Evolutionary conservation across 2,329 filamentous ascomycete species (phyloP).

Genomic region (Scedosporium dehoogii): DNA sequence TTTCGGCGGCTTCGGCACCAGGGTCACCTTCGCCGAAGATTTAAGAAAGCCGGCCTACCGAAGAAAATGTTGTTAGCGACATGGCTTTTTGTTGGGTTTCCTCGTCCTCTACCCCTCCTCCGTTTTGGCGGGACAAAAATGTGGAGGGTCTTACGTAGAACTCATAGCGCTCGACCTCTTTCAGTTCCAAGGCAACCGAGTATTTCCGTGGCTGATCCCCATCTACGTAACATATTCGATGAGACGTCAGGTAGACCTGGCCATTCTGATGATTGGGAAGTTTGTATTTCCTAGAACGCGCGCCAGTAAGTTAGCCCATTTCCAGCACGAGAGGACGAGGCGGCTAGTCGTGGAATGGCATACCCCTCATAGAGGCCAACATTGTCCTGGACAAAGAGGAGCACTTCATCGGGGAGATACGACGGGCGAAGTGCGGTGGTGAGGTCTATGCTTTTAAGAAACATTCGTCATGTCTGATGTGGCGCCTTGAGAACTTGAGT

Average conservation of each 20-base stretch:
- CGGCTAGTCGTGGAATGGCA: slow-evolving; percentile 18
- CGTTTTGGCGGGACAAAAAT: slow-evolving; percentile 3
- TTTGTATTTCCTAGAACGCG: slow-evolving; percentile 70
- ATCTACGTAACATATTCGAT: slow-evolving; percentile 92
- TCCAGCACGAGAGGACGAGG: background rate
- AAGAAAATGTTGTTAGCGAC: background rate
- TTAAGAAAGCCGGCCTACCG: slow-evolving; percentile 70
- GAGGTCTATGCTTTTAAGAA: slow-evolving; percentile 89
- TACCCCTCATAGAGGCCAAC: slow-evolving; percentile 97
- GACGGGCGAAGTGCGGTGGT: slow-evolving; percentile 92
- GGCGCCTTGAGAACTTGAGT: background rate
- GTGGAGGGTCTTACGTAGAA: slow-evolving; percentile 57
- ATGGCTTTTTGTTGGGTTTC: background rate
- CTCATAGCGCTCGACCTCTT: slow-evolving; percentile 82
- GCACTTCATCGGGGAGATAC: slow-evolving; percentile 84
- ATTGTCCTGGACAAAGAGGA: slow-evolving; percentile 94
- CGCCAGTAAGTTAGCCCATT: slow-evolving; percentile 9
- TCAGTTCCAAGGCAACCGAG: slow-evolving; percentile 77
- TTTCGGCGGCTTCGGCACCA: slow-evolving; percentile 73
- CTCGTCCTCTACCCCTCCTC: background rate
- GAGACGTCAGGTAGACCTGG: slow-evolving; percentile 91
- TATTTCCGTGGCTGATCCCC: slow-evolving; percentile 74
- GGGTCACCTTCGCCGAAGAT: slow-evolving; percentile 85
- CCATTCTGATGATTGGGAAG: slow-evolving; percentile 90
- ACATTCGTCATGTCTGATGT: slow-evolving; percentile 66